phyloP scores from a whole-genome alignment of 352 stramenopile genomes.

The Phytophthora citricola region DNA sequence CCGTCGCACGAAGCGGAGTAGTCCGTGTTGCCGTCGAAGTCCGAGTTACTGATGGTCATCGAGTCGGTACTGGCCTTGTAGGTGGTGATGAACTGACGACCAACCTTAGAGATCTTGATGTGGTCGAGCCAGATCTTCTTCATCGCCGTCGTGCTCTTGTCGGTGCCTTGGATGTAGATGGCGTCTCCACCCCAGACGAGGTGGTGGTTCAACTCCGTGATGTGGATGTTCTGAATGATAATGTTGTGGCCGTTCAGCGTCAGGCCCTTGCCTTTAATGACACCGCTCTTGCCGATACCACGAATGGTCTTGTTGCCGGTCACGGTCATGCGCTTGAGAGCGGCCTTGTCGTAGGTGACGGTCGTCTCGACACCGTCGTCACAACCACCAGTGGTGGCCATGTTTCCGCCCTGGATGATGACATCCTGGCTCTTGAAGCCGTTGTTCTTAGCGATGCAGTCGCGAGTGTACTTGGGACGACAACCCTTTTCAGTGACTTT shows the following conservation, averaged over 20 bases:
- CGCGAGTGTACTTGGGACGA: conserved; percentile 34
- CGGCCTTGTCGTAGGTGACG: conserved; percentile 30
- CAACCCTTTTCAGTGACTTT: conserved; percentile 43
- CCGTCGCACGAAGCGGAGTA: conserved; percentile 54
- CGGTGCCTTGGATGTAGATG: conserved; percentile 35
- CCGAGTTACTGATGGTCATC: conserved; percentile 57
- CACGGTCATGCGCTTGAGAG: conserved; percentile 38
- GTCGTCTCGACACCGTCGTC: conserved; percentile 32
- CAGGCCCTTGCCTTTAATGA: conserved; percentile 52
- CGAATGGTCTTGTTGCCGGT: conserved; percentile 51
- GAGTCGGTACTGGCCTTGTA: conserved; percentile 37
- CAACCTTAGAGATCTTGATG: conserved; percentile 39
- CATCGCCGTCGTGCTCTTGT: too few species aligned
- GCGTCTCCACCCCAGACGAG: conserved; percentile 44
- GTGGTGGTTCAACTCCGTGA: conserved; percentile 59
- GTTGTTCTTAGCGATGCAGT: conserved; percentile 53
- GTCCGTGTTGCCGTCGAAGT: conserved; percentile 22
- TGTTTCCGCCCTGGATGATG: conserved; percentile 45
- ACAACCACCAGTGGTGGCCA: conserved; percentile 55
- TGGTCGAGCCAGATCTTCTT: conserved; percentile 51
- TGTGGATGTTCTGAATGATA: conserved; percentile 61
- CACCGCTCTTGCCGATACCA: conserved; percentile 44
- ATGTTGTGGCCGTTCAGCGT: conserved; percentile 47
- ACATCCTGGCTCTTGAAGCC: conserved; percentile 52
- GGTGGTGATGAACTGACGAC: conserved; percentile 49